These are phyloP conservation scores for Hanseniaspora meyeri DNA, from an alignment of 805 yeast genomes.

Conservation along the genomic window DNA sequence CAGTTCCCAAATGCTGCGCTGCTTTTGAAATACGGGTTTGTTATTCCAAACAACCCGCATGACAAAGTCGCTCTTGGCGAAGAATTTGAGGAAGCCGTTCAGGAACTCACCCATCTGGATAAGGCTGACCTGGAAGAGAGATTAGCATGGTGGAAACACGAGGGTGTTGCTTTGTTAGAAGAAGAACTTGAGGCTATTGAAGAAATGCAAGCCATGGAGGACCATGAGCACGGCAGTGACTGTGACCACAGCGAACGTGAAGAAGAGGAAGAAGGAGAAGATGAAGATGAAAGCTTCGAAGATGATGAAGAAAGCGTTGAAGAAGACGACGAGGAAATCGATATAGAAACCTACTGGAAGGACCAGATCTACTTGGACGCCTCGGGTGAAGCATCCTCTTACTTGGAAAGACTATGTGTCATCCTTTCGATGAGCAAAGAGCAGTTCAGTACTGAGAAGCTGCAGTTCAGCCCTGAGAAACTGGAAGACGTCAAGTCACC, in stretches of 20 bases:
- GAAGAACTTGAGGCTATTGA: conserved; percentile 15
- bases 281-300: conserved; percentile 21
- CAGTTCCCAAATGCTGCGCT: conserved; percentile 53
- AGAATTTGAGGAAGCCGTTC: conserved; percentile 30
- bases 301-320: conserved; percentile 1
- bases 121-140: conserved; percentile 29
- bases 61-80: conserved; percentile 49
- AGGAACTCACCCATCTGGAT: conserved; percentile 20
- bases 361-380: conserved; percentile 10
- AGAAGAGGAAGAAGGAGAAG: conserved; percentile 14
- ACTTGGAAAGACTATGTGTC: conserved; percentile 4
- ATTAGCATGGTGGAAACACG: conserved; percentile 38
- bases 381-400: conserved; percentile 3
- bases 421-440: conserved; percentile 7
- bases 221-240: conserved; percentile 20
- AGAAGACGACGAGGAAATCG: conserved; percentile 8
- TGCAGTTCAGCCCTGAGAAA: not conserved
- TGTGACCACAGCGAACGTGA: not conserved
- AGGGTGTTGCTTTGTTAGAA: conserved; percentile 28
- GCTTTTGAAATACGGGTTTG: conserved; percentile 70
- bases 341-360: conserved; percentile 7
- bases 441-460: not conserved
- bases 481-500: conserved; percentile 8
- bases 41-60: conserved; percentile 39
- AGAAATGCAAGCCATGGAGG: conserved; percentile 16